These are phyloP conservation scores for Phialophora verrucosa DNA, from an alignment of 2,329 filamentous ascomycete species.

Conservation along the genomic window DNA sequence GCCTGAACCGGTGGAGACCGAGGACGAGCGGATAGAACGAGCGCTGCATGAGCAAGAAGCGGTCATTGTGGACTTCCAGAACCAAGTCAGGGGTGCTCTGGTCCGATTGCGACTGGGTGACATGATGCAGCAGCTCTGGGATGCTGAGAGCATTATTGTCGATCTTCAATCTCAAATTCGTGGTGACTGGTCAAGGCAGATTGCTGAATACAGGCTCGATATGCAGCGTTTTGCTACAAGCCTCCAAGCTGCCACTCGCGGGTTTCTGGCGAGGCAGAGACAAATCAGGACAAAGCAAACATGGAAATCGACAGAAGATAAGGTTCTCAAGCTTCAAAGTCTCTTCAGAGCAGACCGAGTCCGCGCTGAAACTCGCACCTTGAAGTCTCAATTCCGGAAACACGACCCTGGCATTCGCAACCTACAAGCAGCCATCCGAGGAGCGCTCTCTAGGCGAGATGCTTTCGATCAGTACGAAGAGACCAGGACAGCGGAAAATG, in stretches of 20 bases:
- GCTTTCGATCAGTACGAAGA: constrained; percentile 62
- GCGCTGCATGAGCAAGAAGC: constrained; percentile 79
- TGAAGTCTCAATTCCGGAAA: constrained; percentile 48
- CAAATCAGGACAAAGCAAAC: constrained; percentile 67
- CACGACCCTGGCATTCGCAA: constrained; percentile 53
- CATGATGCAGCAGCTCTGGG: constrained; percentile 89
- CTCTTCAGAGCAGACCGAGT: constrained; percentile 66
- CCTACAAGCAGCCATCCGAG: constrained; percentile 63
- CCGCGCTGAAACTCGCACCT: constrained; percentile 50
- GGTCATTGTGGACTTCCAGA: constrained; percentile 78
- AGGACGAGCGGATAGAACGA: constrained; percentile 84
- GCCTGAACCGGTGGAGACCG: constrained; percentile 75
- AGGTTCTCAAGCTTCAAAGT: constrained; percentile 81
- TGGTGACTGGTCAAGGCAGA: constrained; percentile 84
- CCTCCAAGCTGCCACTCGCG: constrained; percentile 79
- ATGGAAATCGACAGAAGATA: constrained; percentile 72
- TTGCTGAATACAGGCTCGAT: constrained; percentile 78
- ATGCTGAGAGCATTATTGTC: constrained; percentile 75
- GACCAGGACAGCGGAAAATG: constrained; percentile 67
- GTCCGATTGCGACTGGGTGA: constrained; percentile 76
- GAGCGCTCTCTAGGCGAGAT: constrained; percentile 51
- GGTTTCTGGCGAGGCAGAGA: constrained; percentile 72
- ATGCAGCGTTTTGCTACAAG: constrained; percentile 81
- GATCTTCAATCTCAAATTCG: constrained; percentile 86
- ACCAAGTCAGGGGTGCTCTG: constrained; percentile 81